phyloP scores from a whole-genome alignment of 495 filamentous ascomycete genomes.

The Ramalina intermedia region DNA sequence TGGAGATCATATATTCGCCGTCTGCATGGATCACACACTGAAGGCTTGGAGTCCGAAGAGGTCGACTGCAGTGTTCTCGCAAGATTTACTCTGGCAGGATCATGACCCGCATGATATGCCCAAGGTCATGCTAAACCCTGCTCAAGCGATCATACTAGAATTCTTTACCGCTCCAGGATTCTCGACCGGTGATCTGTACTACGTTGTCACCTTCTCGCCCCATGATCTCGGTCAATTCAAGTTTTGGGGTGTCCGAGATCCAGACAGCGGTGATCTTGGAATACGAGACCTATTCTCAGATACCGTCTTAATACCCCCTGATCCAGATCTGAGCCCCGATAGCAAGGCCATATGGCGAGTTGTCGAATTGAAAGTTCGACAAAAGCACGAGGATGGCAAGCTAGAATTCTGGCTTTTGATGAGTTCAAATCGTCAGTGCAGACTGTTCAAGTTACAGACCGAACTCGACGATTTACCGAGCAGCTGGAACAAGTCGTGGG shows the following conservation, averaged over 20 bases:
- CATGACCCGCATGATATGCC: constrained; percentile 39
- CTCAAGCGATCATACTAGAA: constrained; percentile 52
- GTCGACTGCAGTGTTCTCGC: constrained; percentile 54
- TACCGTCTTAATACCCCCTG: constrained; percentile 45
- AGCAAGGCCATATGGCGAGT: constrained; percentile 76
- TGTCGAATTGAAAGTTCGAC: constrained; percentile 62
- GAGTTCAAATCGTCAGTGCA: constrained; percentile 48
- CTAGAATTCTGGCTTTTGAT: constrained; percentile 73
- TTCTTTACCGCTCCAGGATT: constrained; percentile 45
- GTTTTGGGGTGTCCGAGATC: constrained; percentile 69
- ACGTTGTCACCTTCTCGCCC: constrained; percentile 75
- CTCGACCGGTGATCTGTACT: constrained; percentile 45
- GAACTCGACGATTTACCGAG: constrained; percentile 37
- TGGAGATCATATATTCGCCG: constrained; percentile 60
- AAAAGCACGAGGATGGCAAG: constrained; percentile 27
- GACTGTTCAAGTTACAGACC: constrained; percentile 49
- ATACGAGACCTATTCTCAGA: constrained; percentile 57
- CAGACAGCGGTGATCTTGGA: constrained; percentile 43
- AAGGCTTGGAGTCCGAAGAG: constrained; percentile 71
- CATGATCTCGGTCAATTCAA: constrained; percentile 83
- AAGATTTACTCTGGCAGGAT: constrained; percentile 48
- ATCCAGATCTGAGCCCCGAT: constrained; percentile 48
- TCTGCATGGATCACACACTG: constrained; percentile 74
- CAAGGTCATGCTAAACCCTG: constrained; percentile 65
- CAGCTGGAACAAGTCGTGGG: constrained; percentile 61